These are phyloP conservation scores for Roridomyces roridus DNA, from an alignment of 768 basidiomycete genomes.

Conservation along the genomic window DNA sequence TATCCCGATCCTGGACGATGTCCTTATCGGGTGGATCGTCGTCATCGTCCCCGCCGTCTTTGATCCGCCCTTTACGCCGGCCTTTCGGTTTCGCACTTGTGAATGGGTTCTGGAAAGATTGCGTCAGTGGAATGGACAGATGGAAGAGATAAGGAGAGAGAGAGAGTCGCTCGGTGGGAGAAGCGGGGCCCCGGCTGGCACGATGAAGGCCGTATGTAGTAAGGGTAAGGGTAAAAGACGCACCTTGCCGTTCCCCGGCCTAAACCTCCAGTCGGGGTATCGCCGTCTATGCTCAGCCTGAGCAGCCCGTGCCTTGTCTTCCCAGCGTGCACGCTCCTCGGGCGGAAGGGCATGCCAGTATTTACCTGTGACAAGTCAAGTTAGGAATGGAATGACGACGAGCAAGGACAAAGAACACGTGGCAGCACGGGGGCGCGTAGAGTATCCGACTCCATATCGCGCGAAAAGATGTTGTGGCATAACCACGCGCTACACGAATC, in stretches of 20 bases:
- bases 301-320: conserved; percentile 72
- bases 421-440: no score
- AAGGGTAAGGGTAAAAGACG: no score
- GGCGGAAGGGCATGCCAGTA: conserved; percentile 76
- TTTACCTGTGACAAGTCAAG: conserved; percentile 61
- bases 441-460: no score
- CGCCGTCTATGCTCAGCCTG: conserved; percentile 75
- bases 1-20: background rate
- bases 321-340: conserved; percentile 76
- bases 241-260: conserved; percentile 50
- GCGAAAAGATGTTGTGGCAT: no score
- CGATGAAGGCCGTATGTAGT: no score
- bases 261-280: conserved; percentile 86
- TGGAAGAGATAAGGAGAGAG: no score
- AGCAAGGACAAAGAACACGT: background rate
- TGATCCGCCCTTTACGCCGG: conserved; percentile 40
- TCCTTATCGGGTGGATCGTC: conserved; percentile 26
- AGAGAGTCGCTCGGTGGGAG: background rate
- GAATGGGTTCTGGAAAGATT: background rate
- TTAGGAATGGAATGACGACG: background rate
- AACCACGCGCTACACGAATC: no score
- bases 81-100: conserved; percentile 27
- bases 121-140: background rate
- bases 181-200: no score
- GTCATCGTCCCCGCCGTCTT: conserved; percentile 35